Evolutionary conservation across 257 asterid species (phyloP), one percentile per base, ranked within the genome.

Genomic region (Prunella vulgaris): DNA sequence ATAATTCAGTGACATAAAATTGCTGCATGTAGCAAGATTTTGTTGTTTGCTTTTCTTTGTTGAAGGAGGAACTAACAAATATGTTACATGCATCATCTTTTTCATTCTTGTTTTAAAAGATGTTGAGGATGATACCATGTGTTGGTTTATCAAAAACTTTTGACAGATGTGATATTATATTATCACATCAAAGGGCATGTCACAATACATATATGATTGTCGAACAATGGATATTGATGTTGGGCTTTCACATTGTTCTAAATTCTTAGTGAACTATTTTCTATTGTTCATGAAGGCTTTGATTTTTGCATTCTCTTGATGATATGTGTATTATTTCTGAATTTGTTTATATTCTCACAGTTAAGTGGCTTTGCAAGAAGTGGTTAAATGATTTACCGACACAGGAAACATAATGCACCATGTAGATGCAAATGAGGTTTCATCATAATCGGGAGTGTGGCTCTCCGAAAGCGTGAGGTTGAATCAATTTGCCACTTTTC

Each of bases 281-380:
- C 18, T n/a, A 24, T 61, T 61, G 5, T 17, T 70, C 18, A 8
- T 60, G n/a, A 20, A 48, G 60, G 17, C 22, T 28, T 68, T 48
- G 42, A 49, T 56, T 69, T 42, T 17, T 65, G 52, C 67, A 53
- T 51, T 70, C 66, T 67, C 27, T 67, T 27, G 32, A n/a, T 74
- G 68, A 32, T 21, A 49, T 12, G 14, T 60, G 38, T 28, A 17
- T 37, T 65, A 61, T 24, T 18, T 68, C 32, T 64, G 42, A 17
- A 40, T 46, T 64, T 49, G 5, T 78, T 62, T 69, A 22, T 46
- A 42, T 69, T 74, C 54, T 54, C 65, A 61, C 75, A 60, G 72
- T 27, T 62, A 64, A 56, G 66, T 70, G 75, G 74, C 72, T 46
- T 75, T 27, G 18, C 68, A 42, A 54, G 75, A 72, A 71, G 76